Evolutionary conservation across 2,329 filamentous ascomycete species (phyloP).

Genomic region (Trichoderma sp.): DNA sequence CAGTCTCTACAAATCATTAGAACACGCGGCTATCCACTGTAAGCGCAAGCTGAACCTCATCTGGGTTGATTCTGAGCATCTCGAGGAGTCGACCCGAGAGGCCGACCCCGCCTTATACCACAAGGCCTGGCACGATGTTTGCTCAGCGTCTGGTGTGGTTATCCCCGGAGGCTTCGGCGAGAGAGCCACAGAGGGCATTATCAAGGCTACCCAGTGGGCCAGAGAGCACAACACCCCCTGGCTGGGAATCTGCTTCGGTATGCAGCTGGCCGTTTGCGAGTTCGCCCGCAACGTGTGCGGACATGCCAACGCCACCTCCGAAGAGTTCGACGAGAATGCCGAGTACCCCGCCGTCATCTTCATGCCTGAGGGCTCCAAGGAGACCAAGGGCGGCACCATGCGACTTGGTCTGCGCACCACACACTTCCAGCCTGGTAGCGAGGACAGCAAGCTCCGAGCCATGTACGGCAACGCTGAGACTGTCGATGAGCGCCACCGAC

Average conservation of each 20-base stretch:
- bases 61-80: conserved; percentile 82
- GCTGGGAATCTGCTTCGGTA: conserved; percentile 86
- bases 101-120: conserved; percentile 73
- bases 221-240: conserved; percentile 79
- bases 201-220: conserved; percentile 82
- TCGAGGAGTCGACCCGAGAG: conserved; percentile 67
- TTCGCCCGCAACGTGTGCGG: conserved; percentile 75
- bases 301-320: conserved; percentile 56
- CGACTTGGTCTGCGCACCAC: conserved; percentile 74
- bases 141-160: conserved; percentile 64
- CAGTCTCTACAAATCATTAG: conserved; percentile 78
- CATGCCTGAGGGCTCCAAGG: conserved; percentile 74
- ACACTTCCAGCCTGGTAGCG: conserved; percentile 71
- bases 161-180: conserved; percentile 67
- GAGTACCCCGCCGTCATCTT: conserved; percentile 75
- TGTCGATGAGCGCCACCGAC: conserved; percentile 76
- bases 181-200: conserved; percentile 87
- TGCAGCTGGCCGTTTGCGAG: conserved; percentile 93
- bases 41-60: conserved; percentile 75
- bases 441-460: conserved; percentile 76
- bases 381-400: conserved; percentile 73
- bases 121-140: conserved; percentile 81
- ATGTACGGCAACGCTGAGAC: conserved; percentile 64
- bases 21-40: conserved; percentile 90
- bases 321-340: conserved; percentile 56